These are phyloP conservation scores for Athelia sp. DNA, from an alignment of 1,284 basidiomycete species.

Conservation along the genomic window DNA sequence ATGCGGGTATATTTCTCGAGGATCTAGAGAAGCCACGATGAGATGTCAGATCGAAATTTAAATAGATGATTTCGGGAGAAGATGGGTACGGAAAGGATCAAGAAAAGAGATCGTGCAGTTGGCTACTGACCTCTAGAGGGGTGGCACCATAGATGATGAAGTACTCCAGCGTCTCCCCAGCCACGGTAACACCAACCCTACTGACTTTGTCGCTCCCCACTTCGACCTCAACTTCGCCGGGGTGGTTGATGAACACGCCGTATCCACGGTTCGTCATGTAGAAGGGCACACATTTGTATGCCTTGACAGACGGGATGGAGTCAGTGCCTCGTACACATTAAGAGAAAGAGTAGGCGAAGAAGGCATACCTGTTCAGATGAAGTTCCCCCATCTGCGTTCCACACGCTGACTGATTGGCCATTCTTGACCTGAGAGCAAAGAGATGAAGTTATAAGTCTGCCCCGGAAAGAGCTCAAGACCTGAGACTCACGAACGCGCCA, in stretches of 20 bases:
- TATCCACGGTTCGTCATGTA: conserved; percentile 50
- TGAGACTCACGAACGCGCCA: conserved; percentile 57
- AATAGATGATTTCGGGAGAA: too few species aligned
- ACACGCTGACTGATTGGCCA: conserved; percentile 41
- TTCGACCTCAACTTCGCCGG: conserved; percentile 38
- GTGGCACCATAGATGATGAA: conserved; percentile 50
- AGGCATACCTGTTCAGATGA: conserved; percentile 38
- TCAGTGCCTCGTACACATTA: too few species aligned
- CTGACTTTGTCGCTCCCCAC: conserved; percentile 29
- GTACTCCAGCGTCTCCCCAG: conserved; percentile 46
- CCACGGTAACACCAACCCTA: conserved; percentile 48
- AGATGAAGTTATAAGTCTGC: not conserved
- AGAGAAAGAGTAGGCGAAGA: too few species aligned
- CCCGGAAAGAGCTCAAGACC: conserved; percentile 22
- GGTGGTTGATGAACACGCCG: conserved; percentile 54
- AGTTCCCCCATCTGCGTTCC: conserved; percentile 54
- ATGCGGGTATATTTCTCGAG: conserved; percentile 44
- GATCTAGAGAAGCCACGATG: conserved; percentile 17
- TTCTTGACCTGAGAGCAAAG: conserved; percentile 9
- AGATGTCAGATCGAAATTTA: too few species aligned
- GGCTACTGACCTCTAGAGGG: conserved; percentile 34
- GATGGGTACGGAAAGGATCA: too few species aligned
- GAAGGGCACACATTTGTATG: conserved; percentile 54
- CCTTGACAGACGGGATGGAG: too few species aligned
- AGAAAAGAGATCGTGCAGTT: too few species aligned